Conservation (phyloP, 2,329 filamentous ascomycete species). For the Apiospora rasikravindrae region DNA sequence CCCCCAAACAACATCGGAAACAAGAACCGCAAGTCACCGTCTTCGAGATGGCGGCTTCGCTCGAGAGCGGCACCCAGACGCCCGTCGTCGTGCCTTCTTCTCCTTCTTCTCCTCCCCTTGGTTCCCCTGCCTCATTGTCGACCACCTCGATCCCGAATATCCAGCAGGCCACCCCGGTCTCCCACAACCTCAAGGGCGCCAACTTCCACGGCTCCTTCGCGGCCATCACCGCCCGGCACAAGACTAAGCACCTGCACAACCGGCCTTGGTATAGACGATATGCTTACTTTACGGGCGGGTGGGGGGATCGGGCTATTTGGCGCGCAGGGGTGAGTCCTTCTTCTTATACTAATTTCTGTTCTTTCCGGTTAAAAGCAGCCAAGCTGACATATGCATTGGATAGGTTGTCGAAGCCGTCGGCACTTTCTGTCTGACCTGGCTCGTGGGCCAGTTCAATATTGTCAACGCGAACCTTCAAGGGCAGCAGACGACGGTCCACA, state of each 20-base stretch:
- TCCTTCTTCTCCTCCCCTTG: background rate
- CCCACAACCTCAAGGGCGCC: slow-evolving; percentile 14
- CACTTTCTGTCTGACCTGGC: slow-evolving; percentile 36
- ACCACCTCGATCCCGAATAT: slow-evolving; percentile 4
- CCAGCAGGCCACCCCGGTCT: slow-evolving; percentile 1
- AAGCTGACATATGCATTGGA: background rate
- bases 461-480: slow-evolving; percentile 32
- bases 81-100: background rate
- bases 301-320: background rate
- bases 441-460: slow-evolving; percentile 38
- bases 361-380: background rate
- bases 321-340: background rate
- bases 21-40: background rate
- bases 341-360: background rate
- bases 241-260: background rate
- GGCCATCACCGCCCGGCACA: background rate
- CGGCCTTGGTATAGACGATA: background rate
- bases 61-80: slow-evolving; percentile 2
- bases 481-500: slow-evolving; percentile 31
- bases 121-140: background rate
- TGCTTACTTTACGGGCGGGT: background rate
- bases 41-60: slow-evolving; percentile 1
- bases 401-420: slow-evolving; percentile 40
- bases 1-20: background rate
- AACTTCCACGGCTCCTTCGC: slow-evolving; percentile 14